Conservation (phyloP, 495 filamentous ascomycete genomes). For the Bombardia bombarda region DNA sequence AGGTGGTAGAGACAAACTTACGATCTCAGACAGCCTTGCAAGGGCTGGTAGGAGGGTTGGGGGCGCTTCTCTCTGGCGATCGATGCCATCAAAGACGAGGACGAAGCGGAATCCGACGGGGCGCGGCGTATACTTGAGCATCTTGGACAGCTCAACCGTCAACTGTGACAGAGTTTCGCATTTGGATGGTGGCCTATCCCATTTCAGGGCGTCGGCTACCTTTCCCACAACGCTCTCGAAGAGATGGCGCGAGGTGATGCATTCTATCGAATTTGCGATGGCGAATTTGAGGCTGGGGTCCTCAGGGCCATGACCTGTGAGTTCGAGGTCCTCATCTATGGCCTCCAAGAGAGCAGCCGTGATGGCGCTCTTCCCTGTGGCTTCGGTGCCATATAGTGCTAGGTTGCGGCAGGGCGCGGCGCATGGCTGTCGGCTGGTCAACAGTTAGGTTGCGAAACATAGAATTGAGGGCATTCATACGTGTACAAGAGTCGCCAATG, state of each 20-base stretch:
- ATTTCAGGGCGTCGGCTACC: conserved; percentile 44
- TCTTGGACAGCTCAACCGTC: conserved; percentile 55
- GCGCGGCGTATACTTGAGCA: conserved; percentile 41
- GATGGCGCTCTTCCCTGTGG: conserved; percentile 83
- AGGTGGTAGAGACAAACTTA: conserved; percentile 3
- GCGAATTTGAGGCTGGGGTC: conserved; percentile 45
- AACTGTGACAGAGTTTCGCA: conserved; percentile 75
- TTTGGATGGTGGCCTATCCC: conserved; percentile 36
- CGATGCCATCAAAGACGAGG: conserved; percentile 85
- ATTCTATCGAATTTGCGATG: conserved; percentile 73
- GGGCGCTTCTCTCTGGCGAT: conserved; percentile 72
- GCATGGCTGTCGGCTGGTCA: conserved; percentile 20
- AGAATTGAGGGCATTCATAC: too few relatives aligned
- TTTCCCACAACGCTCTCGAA: conserved; percentile 57
- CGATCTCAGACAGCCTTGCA: conserved; percentile 27
- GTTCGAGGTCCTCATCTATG: conserved; percentile 8
- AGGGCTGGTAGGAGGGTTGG: conserved; percentile 71
- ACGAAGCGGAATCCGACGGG: conserved; percentile 49
- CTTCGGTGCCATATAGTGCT: conserved; percentile 76
- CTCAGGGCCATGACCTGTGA: conserved; percentile 3
- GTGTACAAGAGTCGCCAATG: conserved; percentile 53
- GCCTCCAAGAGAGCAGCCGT: conserved; percentile 49
- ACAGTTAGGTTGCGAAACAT: background rate
- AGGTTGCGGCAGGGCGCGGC: conserved; percentile 49
- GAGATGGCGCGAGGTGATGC: conserved; percentile 82